These are phyloP conservation scores for Cyberlindnera xishuangbannaensis DNA, from an alignment of 805 yeast species.

Conservation along the genomic window DNA sequence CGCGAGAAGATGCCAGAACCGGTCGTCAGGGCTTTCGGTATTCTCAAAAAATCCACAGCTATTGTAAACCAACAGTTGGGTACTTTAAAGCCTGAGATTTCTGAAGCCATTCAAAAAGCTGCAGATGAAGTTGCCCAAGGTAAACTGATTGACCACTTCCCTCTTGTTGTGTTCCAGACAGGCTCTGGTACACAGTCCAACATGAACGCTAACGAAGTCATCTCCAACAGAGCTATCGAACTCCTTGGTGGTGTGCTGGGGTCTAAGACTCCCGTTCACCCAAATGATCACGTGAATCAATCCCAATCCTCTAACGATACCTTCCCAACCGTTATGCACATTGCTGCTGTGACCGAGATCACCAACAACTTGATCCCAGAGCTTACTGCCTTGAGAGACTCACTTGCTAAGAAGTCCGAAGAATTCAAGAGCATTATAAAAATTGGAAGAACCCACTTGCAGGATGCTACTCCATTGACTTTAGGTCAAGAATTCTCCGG, in stretches of 20 bases:
- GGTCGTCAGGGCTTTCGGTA: slow-evolving; percentile 84
- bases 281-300: slow-evolving; percentile 98
- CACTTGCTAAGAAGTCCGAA: slow-evolving; percentile 70
- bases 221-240: slow-evolving; percentile 97
- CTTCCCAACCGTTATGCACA: slow-evolving; percentile 99
- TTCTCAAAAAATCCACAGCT: slow-evolving; percentile 92
- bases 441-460: slow-evolving; percentile 98
- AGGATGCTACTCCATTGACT: slow-evolving; percentile 97
- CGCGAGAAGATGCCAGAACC: slow-evolving; percentile 91
- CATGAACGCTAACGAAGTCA: slow-evolving; percentile 99
- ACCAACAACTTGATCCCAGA: slow-evolving; percentile 72
- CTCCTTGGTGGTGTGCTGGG: slow-evolving; percentile 89
- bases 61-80: slow-evolving; percentile 82
- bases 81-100: slow-evolving; percentile 72
- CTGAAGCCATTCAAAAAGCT: slow-evolving; percentile 84
- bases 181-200: slow-evolving; percentile 98
- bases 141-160: slow-evolving; percentile 89
- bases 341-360: slow-evolving; percentile 94
- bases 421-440: slow-evolving; percentile 89
- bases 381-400: slow-evolving; percentile 66
- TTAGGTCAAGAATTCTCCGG: slow-evolving; percentile 98
- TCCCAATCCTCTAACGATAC: slow-evolving; percentile 99
- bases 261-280: slow-evolving; percentile 92
- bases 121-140: slow-evolving; percentile 95
- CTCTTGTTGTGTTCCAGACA: slow-evolving; percentile 97